Percentiles rank a stretch among this genome's conserved stretches.
Evolutionary conservation across 208 protist species (phyloP).

Genomic region (Leishmania guyanensis): DNA sequence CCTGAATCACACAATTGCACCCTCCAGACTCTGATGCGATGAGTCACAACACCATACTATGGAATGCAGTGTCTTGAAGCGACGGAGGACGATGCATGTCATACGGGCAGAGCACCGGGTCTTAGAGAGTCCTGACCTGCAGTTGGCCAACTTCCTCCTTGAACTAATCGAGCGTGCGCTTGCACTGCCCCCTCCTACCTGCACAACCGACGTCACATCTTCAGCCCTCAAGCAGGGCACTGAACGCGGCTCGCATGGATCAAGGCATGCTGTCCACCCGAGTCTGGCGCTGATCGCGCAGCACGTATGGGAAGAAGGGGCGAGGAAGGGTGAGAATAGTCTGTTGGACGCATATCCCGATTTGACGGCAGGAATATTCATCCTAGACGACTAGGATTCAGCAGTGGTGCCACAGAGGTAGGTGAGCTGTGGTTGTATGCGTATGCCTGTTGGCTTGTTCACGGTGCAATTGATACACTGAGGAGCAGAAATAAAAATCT

Average conservation of each 20-base stretch:
- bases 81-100: background rate
- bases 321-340: background rate
- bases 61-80: background rate
- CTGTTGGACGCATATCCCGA: background rate
- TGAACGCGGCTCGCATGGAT: background rate
- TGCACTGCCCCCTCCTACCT: background rate
- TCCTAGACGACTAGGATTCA: background rate
- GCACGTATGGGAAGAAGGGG: background rate
- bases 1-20: background rate
- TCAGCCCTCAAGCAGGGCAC: background rate
- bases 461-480: no score
- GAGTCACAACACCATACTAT: background rate
- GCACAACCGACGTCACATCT: background rate
- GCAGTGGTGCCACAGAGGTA: background rate
- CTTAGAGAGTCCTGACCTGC: background rate
- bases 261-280: background rate
- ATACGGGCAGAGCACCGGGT: background rate
- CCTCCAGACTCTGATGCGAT: background rate
- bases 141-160: background rate
- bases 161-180: background rate
- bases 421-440: background rate
- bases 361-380: background rate
- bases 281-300: background rate
- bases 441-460: background rate
- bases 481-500: background rate